Base-by-base conservation (phyloP, 2,329 filamentous ascomycete genomes). In the Rosellinia necatrix region DNA sequence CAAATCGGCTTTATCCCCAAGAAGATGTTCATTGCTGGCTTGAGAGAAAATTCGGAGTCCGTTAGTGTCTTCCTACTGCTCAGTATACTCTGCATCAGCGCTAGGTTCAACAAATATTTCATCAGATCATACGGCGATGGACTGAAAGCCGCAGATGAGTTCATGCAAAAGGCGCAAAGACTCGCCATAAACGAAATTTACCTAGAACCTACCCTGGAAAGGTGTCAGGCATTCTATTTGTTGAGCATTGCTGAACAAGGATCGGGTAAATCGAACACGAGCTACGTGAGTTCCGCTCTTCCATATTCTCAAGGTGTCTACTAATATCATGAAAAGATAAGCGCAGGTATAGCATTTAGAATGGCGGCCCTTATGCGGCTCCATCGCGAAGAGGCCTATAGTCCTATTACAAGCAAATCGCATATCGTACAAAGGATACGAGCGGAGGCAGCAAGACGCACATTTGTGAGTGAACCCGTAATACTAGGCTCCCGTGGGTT, bases 1-100 rank as follows among this genome's bases (percentile, higher is more conserved):
- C 82, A 85, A 67, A 76, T 85, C 6, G 80, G 82, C 21, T 85
- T 85, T 64, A 80, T 85, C 29, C 79, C 78, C 4, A 83, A 82
- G 68, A 72, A 78, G 21, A 70, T 75, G 47, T 83, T 84, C 49
- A 72, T 75, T 1, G 70, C 76, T 21, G 73, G 74, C 6, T 71
- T 85, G n/a, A 73, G 71, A 34, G 74, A 74, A 3, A 75, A 82
- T 50, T 72, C 74, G 24, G 72, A 72, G 12, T 78, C 77, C n/a
- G 72, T 81, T 60, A 81, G 77, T 67, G 72, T 79, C 17, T 85
- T 85, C 55, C 73, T 85, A 21, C 71, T 85, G 17, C 71, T 84
- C 9, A 75, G 78, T 56, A 78, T 85, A 46, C 76, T 85, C 25
- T 81, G 81, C 62, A 76, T 85, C 49, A 83, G 82, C 3, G 81